These are phyloP conservation scores for Lepidium sativum DNA, from an alignment of 345 rosid genomes.

Conservation along the genomic window DNA sequence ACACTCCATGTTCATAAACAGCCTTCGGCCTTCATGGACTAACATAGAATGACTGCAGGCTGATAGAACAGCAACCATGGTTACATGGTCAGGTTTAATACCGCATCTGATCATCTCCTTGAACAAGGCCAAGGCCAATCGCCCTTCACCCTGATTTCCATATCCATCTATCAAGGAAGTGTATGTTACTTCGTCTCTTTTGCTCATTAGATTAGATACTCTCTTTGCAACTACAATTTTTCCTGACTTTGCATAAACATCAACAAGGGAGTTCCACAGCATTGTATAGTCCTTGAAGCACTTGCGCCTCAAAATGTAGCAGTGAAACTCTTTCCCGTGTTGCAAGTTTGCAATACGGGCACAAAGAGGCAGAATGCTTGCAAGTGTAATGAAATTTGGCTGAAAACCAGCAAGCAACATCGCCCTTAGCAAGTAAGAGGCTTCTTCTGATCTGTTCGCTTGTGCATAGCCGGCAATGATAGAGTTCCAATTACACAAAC, in stretches of 20 bases:
- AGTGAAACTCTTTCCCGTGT: conserved; percentile 84
- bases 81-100: conserved; percentile 62
- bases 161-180: conserved; percentile 75
- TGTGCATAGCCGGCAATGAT: conserved; percentile 58
- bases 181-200: conserved; percentile 64
- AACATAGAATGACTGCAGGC: conserved; percentile 86
- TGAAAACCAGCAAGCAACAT: conserved; percentile 52
- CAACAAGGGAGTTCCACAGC: conserved; percentile 65
- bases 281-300: conserved; percentile 38
- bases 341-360: conserved; percentile 69
- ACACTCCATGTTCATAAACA: conserved; percentile 41
- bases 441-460: conserved; percentile 51
- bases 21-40: conserved; percentile 44
- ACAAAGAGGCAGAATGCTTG: conserved; percentile 71
- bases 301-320: conserved; percentile 48
- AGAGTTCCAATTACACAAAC: conserved; percentile 65
- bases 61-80: conserved; percentile 77
- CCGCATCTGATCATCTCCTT: conserved; percentile 41
- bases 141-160: conserved; percentile 61
- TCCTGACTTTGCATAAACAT: conserved; percentile 77
- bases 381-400: conserved; percentile 64
- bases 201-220: conserved; percentile 45
- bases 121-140: conserved; percentile 42
- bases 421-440: conserved; percentile 48
- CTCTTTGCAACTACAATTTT: conserved; percentile 44